Percentiles rank a stretch among this genome's conserved stretches.
phyloP scores from a whole-genome alignment of 495 filamentous ascomycete species.

The Hypoxylon lenormandii region DNA sequence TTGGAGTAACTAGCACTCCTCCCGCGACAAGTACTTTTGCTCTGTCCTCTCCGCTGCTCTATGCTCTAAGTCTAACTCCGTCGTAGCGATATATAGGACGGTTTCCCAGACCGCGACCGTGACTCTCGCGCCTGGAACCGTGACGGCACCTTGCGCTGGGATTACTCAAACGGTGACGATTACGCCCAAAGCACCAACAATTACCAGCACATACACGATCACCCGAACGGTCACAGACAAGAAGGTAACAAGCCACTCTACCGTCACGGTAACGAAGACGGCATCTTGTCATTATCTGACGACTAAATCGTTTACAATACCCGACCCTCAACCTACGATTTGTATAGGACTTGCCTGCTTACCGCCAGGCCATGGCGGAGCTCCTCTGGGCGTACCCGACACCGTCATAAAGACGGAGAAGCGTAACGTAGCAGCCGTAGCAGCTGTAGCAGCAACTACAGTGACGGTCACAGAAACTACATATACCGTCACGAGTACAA shows the following conservation, averaged over 20 bases:
- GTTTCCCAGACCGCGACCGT: conserved; percentile 54
- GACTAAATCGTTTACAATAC: conserved; percentile 35
- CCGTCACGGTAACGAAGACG: conserved; percentile 52
- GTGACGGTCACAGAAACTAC: conserved; percentile 60
- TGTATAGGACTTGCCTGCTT: conserved; percentile 41
- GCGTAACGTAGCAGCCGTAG: conserved; percentile 20
- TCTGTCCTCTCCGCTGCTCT: not conserved
- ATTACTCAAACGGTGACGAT: conserved; percentile 56
- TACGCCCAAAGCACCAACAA: conserved; percentile 50
- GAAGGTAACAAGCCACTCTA: conserved; percentile 51
- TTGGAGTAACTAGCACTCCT: conserved; percentile 58
- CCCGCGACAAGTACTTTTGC: conserved; percentile 50
- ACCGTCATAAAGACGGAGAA: conserved; percentile 22
- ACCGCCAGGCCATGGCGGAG: conserved; percentile 18
- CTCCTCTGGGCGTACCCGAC: conserved; percentile 13
- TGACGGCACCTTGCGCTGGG: conserved; percentile 54
- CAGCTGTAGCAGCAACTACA: conserved; percentile 51
- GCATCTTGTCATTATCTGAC: conserved; percentile 54
- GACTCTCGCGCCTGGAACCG: conserved; percentile 52
- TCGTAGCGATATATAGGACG: conserved; percentile 53
- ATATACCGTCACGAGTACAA: conserved; percentile 56
- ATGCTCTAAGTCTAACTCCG: conserved; percentile 2
- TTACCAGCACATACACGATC: conserved; percentile 49
- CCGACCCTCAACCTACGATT: conserved; percentile 31
- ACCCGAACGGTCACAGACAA: conserved; percentile 56